Conservation (phyloP, 2,329 filamentous ascomycete species). For the Lecanoromycetidae sp. region DNA sequence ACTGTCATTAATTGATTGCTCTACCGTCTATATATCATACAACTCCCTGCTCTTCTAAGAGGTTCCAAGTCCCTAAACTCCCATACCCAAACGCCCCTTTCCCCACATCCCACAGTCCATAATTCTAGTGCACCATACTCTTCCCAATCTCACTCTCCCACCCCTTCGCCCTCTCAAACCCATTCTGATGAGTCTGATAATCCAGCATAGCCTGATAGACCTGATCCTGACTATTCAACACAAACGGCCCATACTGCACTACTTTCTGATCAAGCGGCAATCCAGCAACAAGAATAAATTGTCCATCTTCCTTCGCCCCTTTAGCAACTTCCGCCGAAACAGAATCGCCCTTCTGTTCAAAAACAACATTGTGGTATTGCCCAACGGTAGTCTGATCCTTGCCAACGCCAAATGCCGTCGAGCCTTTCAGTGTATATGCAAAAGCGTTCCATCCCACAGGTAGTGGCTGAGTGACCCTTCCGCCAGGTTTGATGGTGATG, state of each 20-base stretch:
- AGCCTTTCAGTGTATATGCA: constrained; percentile 70
- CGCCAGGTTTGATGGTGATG: constrained; percentile 66
- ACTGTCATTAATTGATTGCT: too few species aligned
- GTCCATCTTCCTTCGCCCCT: constrained; percentile 44
- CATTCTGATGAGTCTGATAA: constrained; percentile 60
- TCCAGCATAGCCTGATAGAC: constrained; percentile 67
- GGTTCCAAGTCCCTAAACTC: background rate
- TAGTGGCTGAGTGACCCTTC: constrained; percentile 59
- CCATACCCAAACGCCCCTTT: background rate
- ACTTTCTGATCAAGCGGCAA: constrained; percentile 68
- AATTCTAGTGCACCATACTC: constrained; percentile 42
- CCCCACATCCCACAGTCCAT: background rate
- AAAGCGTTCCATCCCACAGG: constrained; percentile 83
- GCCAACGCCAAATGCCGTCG: constrained; percentile 48
- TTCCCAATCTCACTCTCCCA: constrained; percentile 86
- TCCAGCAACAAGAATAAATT: constrained; percentile 59
- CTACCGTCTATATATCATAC: too few species aligned
- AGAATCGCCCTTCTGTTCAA: constrained; percentile 65
- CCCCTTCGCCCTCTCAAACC: constrained; percentile 64
- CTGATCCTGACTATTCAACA: constrained; percentile 58
- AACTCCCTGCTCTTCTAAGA: too few species aligned
- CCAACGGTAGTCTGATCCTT: constrained; percentile 39
- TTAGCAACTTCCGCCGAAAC: constrained; percentile 59
- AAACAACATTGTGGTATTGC: constrained; percentile 80
- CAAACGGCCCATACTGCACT: constrained; percentile 76